These are phyloP conservation scores for Chlorella sorokiniana DNA, from an alignment of 139 green algal genomes.

Conservation along the genomic window DNA sequence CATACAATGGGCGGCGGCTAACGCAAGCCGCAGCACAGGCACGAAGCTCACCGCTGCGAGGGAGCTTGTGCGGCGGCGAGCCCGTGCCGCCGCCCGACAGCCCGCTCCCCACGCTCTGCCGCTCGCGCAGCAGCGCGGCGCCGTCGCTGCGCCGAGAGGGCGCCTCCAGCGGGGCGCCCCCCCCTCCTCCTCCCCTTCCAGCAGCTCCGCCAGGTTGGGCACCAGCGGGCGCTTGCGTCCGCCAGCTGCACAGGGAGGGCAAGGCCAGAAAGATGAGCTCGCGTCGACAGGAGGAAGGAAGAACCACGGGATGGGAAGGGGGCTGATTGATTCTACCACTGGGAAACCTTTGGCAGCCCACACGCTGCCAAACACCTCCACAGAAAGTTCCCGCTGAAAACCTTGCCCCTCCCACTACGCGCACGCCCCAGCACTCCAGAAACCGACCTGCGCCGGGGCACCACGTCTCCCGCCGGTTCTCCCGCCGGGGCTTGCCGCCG, in stretches of 20 bases:
- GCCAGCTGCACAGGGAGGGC: conserved; percentile 5
- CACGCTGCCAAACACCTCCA: not conserved
- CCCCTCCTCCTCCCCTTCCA: conserved; percentile 23
- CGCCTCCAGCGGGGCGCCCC: not conserved
- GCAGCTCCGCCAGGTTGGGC: conserved; percentile 30
- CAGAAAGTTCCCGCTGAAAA: not conserved
- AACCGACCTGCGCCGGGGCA: conserved; percentile 40
- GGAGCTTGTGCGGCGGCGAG: conserved; percentile 29
- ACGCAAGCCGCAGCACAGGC: not conserved
- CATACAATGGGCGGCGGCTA: no score
- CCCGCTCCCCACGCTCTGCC: conserved; percentile 9
- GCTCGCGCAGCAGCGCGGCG: conserved; percentile 15
- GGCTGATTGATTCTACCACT: no score
- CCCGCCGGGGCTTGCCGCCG: conserved; percentile 23
- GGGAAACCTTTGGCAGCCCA: no score
- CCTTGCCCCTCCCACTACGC: not conserved
- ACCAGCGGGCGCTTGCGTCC: conserved; percentile 41
- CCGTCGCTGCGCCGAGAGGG: conserved; percentile 15
- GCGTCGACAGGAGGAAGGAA: not conserved
- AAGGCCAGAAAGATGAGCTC: not conserved
- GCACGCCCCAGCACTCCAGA: not conserved
- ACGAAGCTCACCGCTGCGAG: not conserved
- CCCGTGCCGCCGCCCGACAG: not conserved
- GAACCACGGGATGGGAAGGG: not conserved
- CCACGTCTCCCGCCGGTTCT: conserved; percentile 61